Conservation (phyloP, 352 stramenopile genomes). For the Globisporangium splendens region DNA sequence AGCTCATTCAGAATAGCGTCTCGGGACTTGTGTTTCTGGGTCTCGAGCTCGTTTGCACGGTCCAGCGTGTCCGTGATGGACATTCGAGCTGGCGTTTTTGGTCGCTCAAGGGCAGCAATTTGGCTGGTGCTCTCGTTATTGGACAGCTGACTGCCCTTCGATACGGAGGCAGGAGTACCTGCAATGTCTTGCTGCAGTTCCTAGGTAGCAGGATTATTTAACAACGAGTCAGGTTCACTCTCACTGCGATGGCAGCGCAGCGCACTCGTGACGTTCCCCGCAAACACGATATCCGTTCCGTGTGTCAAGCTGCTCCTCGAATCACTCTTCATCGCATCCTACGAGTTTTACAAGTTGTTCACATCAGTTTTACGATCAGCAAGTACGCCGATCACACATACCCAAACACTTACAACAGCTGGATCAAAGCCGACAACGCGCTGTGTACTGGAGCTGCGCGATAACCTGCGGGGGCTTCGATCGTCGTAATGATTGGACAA, state of each 20-base stretch:
- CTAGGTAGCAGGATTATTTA: background rate
- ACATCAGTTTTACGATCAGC: background rate
- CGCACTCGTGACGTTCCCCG: constrained; percentile 84
- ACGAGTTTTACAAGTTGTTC: background rate
- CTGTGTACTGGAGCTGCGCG: constrained; percentile 23
- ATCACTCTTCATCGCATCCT: constrained; percentile 36
- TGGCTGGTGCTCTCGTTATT: background rate
- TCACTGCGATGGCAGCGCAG: constrained; percentile 69
- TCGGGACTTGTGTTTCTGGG: constrained; percentile 51
- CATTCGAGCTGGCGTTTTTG: constrained; percentile 55
- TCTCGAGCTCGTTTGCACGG: constrained; percentile 60
- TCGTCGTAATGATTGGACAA: constrained; percentile 10
- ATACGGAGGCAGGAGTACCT: constrained; percentile 1
- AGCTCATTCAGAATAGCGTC: constrained; percentile 67
- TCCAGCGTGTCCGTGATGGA: constrained; percentile 82
- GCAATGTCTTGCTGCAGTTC: background rate
- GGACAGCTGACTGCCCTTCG: background rate
- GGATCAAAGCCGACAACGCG: constrained; percentile 13
- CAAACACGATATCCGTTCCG: constrained; percentile 85
- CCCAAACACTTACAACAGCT: constrained; percentile 8
- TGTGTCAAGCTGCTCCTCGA: constrained; percentile 83
- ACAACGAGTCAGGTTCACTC: constrained; percentile 30
- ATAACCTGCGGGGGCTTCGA: constrained; percentile 22
- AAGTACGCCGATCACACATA: background rate
- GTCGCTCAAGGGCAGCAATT: constrained; percentile 22